Base-by-base conservation (phyloP, 2,329 filamentous ascomycete species). In the Microsporum audouinii region DNA sequence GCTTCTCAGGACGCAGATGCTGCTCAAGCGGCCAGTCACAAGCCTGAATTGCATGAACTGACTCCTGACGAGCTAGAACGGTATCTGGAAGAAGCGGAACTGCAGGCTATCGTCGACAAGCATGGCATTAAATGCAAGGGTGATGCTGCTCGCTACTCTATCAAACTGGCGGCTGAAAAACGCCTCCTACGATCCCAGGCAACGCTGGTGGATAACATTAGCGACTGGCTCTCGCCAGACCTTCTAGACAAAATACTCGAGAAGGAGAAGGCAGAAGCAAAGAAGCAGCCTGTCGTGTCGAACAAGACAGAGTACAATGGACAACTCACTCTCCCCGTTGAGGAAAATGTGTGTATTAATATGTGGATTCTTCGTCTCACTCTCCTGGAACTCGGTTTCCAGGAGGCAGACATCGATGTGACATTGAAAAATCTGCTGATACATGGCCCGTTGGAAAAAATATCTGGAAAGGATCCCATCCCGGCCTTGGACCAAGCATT, bases 401-500 rank as follows among this genome's bases (percentile, higher is more conserved):
- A 85, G 2, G 76, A 81, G 12, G 75, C 80, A 29, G 83, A 82
- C 64, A 80, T 91, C 43, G 79, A 84, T 51, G 78, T 85, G 51
- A 85, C 82, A 6, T 71, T 95, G 63, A 80, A 82, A 66, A 79
- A 87, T 69, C 79, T 90, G 51, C 73, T 91, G 60, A 80, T 85
- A 47, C 85, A 88, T 65, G 84, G 84, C 33, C 80, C 85, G 34
- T 85, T 84, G 64, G 80, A 87, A 60, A 76, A 79, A 2, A 69
- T 77, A 27, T 69, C 63, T 8, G 75, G 77, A 63, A 87, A 84
- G 66, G 88, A 90, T 65, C 80, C 80, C 49, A 82, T 91, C 12
- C 95, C 90, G 88, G 91, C 91, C 7, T 76, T 97, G 39, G 87
- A 95, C 63, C 91, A 96, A 73, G 85, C 88, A 31, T 73, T 99